These are phyloP conservation scores for Starmerella ratchasimensis DNA, from an alignment of 805 yeast species.

Conservation along the genomic window DNA sequence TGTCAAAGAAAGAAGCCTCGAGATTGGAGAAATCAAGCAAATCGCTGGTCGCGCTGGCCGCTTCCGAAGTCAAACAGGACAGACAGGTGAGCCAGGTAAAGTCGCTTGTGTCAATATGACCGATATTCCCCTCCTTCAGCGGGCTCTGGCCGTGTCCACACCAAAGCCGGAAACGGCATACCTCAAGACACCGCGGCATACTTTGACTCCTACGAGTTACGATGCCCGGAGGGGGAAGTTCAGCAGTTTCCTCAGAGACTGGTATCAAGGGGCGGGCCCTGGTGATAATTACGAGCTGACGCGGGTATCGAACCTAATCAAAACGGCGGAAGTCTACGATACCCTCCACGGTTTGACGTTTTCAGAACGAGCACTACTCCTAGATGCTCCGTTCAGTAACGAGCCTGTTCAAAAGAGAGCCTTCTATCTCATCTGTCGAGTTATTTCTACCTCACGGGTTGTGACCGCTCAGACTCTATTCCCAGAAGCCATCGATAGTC, in stretches of 20 bases:
- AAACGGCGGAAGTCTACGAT: slow-evolving; percentile 34
- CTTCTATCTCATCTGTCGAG: slow-evolving; percentile 35
- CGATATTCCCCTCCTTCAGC: slow-evolving; percentile 5
- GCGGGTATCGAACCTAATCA: slow-evolving; percentile 11
- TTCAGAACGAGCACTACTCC: slow-evolving; percentile 42
- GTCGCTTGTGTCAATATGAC: slow-evolving; percentile 9
- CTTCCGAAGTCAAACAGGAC: slow-evolving; percentile 40
- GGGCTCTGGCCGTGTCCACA: slow-evolving; percentile 13
- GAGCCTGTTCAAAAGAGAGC: slow-evolving; percentile 31
- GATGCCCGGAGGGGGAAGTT: slow-evolving; percentile 1
- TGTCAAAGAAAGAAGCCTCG: slow-evolving; percentile 29
- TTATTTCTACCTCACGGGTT: slow-evolving; percentile 43
- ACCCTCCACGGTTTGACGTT: slow-evolving; percentile 34
- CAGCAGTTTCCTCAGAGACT: slow-evolving; percentile 7
- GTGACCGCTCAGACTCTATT: slow-evolving; percentile 42
- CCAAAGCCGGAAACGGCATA: slow-evolving; percentile 40
- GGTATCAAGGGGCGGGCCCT: not conserved
- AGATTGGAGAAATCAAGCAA: slow-evolving; percentile 65
- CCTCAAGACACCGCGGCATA: slow-evolving; percentile 65
- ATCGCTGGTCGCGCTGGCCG: slow-evolving; percentile 96
- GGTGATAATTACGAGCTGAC: slow-evolving; percentile 8
- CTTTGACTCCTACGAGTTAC: slow-evolving; percentile 31
- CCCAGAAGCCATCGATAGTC: slow-evolving; percentile 9
- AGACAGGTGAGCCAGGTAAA: slow-evolving; percentile 25
- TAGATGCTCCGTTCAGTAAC: slow-evolving; percentile 47